Evolutionary conservation across 2,329 filamentous ascomycete genomes (phyloP).

Genomic region (Ceratocystis colombiana): DNA sequence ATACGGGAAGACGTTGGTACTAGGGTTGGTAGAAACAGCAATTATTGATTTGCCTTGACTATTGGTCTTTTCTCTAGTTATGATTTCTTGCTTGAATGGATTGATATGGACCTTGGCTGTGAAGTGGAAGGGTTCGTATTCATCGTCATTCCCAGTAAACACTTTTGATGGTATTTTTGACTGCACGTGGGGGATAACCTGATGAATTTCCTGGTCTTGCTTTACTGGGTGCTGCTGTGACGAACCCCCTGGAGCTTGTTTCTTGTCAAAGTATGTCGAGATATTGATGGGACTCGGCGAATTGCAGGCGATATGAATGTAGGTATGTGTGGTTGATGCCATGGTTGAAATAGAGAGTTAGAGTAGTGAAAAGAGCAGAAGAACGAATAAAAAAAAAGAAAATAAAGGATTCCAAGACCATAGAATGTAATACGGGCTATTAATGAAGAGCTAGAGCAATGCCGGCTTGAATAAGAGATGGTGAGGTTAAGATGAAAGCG

Average conservation of each 20-base stretch:
- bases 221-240: background rate
- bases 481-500: background rate
- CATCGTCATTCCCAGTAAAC: background rate
- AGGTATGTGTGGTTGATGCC: background rate
- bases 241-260: background rate
- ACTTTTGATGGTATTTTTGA: background rate
- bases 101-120: constrained; percentile 15
- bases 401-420: background rate
- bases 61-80: background rate
- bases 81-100: constrained; percentile 1
- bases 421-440: constrained; percentile 5
- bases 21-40: background rate
- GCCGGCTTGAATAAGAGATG: background rate
- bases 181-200: too few relatives aligned
- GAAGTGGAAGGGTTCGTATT: constrained; percentile 16
- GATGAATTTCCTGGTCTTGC: too few relatives aligned
- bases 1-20: background rate
- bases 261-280: background rate
- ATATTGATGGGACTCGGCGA: background rate
- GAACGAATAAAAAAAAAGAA: background rate
- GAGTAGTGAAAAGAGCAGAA: background rate
- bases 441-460: constrained; percentile 10
- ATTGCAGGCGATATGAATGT: background rate
- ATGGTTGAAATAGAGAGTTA: background rate
- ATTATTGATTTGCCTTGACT: background rate